Evolutionary conservation across 2,329 filamentous ascomycete species (phyloP).

Genomic region (Dendryphion nanum): DNA sequence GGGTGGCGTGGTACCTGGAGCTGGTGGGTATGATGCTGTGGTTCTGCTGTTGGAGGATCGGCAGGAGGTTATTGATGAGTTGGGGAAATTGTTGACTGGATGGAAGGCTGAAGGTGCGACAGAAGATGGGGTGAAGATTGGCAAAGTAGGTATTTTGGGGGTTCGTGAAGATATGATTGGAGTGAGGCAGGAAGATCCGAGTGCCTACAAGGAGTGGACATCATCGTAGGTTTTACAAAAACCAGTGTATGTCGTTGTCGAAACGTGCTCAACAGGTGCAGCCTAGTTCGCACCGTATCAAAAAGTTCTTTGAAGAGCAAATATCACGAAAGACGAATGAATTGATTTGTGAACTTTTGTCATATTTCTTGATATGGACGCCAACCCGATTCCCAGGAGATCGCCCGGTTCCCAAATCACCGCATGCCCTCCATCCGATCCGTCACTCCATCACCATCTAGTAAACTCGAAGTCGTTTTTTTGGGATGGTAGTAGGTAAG

Average conservation of each 20-base stretch:
- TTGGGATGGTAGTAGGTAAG: slow-evolving; percentile 35
- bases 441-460: slow-evolving; percentile 8
- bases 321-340: too few relatives aligned
- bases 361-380: slow-evolving; percentile 42
- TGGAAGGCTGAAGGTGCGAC: slow-evolving; percentile 57
- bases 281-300: too few relatives aligned
- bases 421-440: slow-evolving; percentile 25
- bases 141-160: slow-evolving; percentile 65
- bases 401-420: slow-evolving; percentile 32
- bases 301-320: too few relatives aligned
- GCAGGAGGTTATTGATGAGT: slow-evolving; percentile 56
- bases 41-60: slow-evolving; percentile 77
- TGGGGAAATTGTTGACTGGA: slow-evolving; percentile 61
- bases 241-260: too few relatives aligned
- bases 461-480: slow-evolving; percentile 13
- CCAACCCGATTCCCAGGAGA: slow-evolving; percentile 37
- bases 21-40: slow-evolving; percentile 89
- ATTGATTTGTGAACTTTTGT: slow-evolving; percentile 41
- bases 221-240: slow-evolving; percentile 2
- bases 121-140: slow-evolving; percentile 46
- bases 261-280: too few relatives aligned
- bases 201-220: slow-evolving; percentile 43
- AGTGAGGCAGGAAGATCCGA: slow-evolving; percentile 42
- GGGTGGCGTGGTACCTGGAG: slow-evolving; percentile 89
- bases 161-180: slow-evolving; percentile 75